Conservation (phyloP, 2,329 filamentous ascomycete species). For the Tetracladium maxilliforme region DNA sequence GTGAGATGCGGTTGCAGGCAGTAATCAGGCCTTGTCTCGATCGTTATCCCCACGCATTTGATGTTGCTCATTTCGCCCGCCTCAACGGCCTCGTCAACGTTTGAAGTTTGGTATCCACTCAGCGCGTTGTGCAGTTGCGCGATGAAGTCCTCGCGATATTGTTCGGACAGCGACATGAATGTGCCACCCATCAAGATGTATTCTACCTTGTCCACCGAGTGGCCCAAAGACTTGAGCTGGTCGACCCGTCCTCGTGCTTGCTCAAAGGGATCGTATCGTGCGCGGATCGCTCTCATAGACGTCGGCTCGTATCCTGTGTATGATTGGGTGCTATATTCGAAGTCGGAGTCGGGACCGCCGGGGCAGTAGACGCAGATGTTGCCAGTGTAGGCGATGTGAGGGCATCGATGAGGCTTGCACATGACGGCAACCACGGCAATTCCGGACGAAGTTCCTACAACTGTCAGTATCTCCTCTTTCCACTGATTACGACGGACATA, state of each 20-base stretch:
- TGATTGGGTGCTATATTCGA: conserved; percentile 97
- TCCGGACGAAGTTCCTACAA: conserved; percentile 75
- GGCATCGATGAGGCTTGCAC: conserved; percentile 97
- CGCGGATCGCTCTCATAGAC: conserved; percentile 94
- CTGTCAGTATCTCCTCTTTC: conserved; percentile 4
- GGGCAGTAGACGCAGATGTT: conserved; percentile 99
- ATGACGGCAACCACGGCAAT: conserved; percentile 98
- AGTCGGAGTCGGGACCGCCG: conserved; percentile 93
- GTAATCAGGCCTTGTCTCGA: conserved; percentile 94
- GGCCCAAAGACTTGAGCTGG: conserved; percentile 87
- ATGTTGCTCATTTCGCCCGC: conserved; percentile 93
- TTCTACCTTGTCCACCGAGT: conserved; percentile 97
- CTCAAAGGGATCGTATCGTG: conserved; percentile 94
- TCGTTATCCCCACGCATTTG: conserved; percentile 97
- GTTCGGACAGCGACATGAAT: conserved; percentile 88
- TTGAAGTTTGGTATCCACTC: conserved; percentile 85
- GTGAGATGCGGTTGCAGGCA: conserved; percentile 91
- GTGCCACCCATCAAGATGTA: conserved; percentile 99
- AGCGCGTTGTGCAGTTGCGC: conserved; percentile 92
- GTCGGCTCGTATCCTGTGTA: conserved; percentile 98
- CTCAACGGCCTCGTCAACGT: conserved; percentile 89
- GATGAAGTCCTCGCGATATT: conserved; percentile 88
- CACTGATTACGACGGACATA: conserved; percentile 22
- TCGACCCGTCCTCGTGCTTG: conserved; percentile 92
- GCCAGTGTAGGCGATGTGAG: conserved; percentile 94